A percentile compares a stretch with the other conserved stretches of the same genome.
Evolutionary conservation across 805 yeast species (phyloP).

Genomic region (Scheffersomyces stipitis): DNA sequence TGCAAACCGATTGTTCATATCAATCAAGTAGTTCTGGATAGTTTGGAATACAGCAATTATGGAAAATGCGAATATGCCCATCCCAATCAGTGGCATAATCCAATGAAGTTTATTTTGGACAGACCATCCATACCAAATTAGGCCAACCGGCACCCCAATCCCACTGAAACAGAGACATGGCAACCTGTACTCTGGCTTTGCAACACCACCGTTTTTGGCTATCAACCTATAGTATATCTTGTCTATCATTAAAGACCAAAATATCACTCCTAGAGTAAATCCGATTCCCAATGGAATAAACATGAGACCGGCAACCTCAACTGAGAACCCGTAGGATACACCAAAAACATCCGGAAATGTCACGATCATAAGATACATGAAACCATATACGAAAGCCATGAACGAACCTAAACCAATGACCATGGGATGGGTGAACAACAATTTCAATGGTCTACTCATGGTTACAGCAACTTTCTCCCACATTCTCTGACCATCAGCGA

Average conservation of each 20-base stretch:
- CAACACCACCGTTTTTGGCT: conserved; percentile 26
- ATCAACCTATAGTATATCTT: conserved; percentile 24
- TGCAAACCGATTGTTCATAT: conserved; percentile 38
- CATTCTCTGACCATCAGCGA: conserved; percentile 28
- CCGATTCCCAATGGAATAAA: conserved; percentile 41
- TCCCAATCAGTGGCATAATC: conserved; percentile 39
- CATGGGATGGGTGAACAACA: conserved; percentile 37
- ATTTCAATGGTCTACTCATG: conserved; percentile 32
- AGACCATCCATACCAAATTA: conserved; percentile 44
- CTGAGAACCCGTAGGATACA: conserved; percentile 31
- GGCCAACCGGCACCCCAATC: conserved; percentile 34
- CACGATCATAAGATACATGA: conserved; percentile 41
- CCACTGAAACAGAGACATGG: conserved; percentile 36
- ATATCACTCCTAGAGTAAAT: conserved; percentile 28
- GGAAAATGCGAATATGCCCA: conserved; percentile 37
- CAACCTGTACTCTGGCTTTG: conserved; percentile 39
- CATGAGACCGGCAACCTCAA: conserved; percentile 35
- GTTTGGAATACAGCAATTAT: conserved; percentile 38
- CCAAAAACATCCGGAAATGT: conserved; percentile 36
- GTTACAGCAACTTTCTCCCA: conserved; percentile 21
- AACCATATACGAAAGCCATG: conserved; percentile 44
- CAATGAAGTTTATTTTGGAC: conserved; percentile 35
- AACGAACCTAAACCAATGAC: conserved; percentile 40
- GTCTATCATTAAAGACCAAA: conserved; percentile 30
- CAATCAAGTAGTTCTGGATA: conserved; percentile 38